Base-by-base conservation (phyloP, 2,329 filamentous ascomycete genomes). In the Rhynchosporium graminicola region DNA sequence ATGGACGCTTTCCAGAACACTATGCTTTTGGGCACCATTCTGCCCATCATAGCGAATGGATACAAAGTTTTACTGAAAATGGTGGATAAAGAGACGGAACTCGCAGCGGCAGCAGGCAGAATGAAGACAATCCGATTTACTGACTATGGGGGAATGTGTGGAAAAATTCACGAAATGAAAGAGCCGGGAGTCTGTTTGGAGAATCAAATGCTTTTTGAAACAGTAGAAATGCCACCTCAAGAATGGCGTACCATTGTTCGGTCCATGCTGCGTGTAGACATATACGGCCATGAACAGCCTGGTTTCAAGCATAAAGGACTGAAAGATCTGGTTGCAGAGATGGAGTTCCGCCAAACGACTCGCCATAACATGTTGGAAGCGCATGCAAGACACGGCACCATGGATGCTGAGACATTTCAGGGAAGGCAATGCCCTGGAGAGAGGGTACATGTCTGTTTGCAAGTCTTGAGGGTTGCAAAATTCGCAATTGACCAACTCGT, bases 1-100 rank as follows among this genome's bases (percentile, higher is more conserved):
- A 78, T 85, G 57, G 79, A 82, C 57, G 68, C 77, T 36, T 82
- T 84, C 64, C 85, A 87, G 70, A 86, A 80, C 69, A 77, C 82
- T 56, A 86, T 87, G 83, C 77, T 85, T 58, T 75, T 87, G 3
- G 82, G 80, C 6, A 80, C 83, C 1, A 77, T 87, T 36, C 75
- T 87, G 3, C 83, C 84, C 1, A 82, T 82, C 8, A 79, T 84
- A 50, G 83, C 81, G 59, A 81, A 85, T 70, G 81, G 82, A 7
- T 87, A 87, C 75, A 78, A 78, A 60, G 75, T 74, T 33, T 82
- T 88, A 52, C 75, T 87, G 12, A 73, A 75, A 55, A 78, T 84
- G 75, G 77, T 87, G 7, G 84, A 87, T 65, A 71, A 71, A n/a
- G 81, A 85, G 68, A 75, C 80, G 0, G 74, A 76, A 1, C 71